Percentiles rank a stretch among this genome's conserved stretches.
Conservation (phyloP, 2,329 filamentous ascomycete species). For the Chaetomiaceae sp. region DNA sequence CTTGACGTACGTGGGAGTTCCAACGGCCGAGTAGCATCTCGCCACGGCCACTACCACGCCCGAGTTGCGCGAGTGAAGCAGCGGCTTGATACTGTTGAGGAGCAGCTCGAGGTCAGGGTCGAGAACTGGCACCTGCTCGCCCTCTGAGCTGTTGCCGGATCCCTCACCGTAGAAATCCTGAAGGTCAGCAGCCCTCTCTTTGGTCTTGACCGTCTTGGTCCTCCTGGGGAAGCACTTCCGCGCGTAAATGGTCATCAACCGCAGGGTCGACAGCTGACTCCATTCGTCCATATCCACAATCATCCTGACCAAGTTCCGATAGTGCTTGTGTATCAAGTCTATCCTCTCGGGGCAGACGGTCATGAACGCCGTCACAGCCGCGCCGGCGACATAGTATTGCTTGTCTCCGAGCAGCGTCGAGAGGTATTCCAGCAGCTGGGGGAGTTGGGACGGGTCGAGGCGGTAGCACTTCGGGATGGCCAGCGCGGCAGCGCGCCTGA, state of each 20-base stretch:
- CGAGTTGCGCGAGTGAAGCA: constrained; percentile 88
- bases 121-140: constrained; percentile 57
- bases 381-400: constrained; percentile 95
- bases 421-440: constrained; percentile 80
- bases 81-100: constrained; percentile 72
- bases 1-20: constrained; percentile 70
- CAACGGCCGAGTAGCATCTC: constrained; percentile 79
- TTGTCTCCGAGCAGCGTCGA: constrained; percentile 76
- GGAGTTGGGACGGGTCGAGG: constrained; percentile 78
- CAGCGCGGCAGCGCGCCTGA: constrained; percentile 86
- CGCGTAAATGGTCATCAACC: constrained; percentile 78
- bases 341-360: constrained; percentile 84
- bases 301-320: constrained; percentile 79
- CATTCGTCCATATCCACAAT: constrained; percentile 99
- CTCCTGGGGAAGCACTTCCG: constrained; percentile 79
- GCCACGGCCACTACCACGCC: constrained; percentile 87
- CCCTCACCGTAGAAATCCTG: constrained; percentile 81
- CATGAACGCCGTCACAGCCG: constrained; percentile 82
- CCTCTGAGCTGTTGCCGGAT: constrained; percentile 38
- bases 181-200: constrained; percentile 40
- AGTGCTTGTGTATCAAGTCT: constrained; percentile 87
- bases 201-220: constrained; percentile 52
- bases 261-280: constrained; percentile 81
- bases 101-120: constrained; percentile 82
- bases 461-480: constrained; percentile 95